Percentiles rank a stretch among this genome's conserved stretches.
phyloP scores from a whole-genome alignment of 306 rosid genomes.

The Fragaria iinumae region DNA sequence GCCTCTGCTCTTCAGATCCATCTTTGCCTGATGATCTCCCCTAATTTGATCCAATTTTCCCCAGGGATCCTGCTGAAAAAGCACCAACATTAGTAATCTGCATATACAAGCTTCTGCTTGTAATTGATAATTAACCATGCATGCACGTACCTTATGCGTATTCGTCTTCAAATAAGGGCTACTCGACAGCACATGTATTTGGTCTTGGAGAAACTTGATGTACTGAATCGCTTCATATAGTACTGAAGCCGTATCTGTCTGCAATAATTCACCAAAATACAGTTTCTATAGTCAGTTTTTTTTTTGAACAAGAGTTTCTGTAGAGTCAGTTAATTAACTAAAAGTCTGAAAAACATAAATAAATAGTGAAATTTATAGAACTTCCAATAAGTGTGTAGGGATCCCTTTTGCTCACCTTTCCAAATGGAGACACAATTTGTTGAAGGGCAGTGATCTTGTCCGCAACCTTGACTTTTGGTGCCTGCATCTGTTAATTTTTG shows the following conservation, averaged over 20 bases:
- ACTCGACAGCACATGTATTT: constrained; percentile 86
- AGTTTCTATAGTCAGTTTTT: too few relatives aligned
- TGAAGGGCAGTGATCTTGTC: constrained; percentile 91
- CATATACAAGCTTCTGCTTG: not conserved
- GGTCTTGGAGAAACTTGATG: constrained; percentile 86
- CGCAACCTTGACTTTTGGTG: constrained; percentile 88
- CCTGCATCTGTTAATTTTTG: constrained; percentile 46
- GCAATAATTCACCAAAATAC: constrained; percentile 26
- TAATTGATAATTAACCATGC: not conserved
- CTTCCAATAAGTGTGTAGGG: not conserved
- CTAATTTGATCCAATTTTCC: constrained; percentile 46
- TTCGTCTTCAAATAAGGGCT: constrained; percentile 78
- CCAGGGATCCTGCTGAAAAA: constrained; percentile 57
- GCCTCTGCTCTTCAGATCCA: constrained; percentile 72
- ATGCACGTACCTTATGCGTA: constrained; percentile 49
- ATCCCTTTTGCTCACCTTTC: constrained; percentile 62
- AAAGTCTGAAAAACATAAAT: not conserved
- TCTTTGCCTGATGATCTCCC: constrained; percentile 40
- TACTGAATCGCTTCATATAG: constrained; percentile 83
- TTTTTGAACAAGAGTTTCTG: too few relatives aligned
- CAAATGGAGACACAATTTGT: constrained; percentile 98
- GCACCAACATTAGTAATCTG: not conserved
- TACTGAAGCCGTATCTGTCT: constrained; percentile 98
- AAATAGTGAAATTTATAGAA: not conserved
- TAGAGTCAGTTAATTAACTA: not conserved